Evolutionary conservation across 768 basidiomycete species (phyloP).

Genomic region (Floccularia luteovirens): DNA sequence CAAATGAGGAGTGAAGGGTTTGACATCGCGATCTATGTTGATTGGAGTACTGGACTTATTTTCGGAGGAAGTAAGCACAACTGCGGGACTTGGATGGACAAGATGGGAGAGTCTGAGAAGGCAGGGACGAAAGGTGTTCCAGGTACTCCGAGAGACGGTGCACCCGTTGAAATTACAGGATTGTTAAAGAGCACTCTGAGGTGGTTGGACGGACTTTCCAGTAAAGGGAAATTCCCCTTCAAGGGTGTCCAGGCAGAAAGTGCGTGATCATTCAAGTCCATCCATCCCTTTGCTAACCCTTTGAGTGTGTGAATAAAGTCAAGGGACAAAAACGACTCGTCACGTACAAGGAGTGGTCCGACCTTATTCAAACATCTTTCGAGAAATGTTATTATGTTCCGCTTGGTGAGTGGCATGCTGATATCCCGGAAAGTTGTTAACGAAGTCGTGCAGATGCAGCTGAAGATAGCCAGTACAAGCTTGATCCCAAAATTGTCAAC

Average conservation of each 20-base stretch:
- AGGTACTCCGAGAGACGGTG: conserved; percentile 94
- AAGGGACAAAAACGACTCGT: conserved; percentile 60
- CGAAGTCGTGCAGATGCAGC: conserved; percentile 42
- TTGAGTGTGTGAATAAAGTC: conserved; percentile 34
- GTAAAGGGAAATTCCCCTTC: conserved; percentile 73
- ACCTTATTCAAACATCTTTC: conserved; percentile 79
- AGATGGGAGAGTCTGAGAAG: conserved; percentile 90
- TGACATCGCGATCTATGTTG: conserved; percentile 88
- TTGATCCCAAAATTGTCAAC: conserved; percentile 68
- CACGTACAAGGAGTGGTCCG: conserved; percentile 87
- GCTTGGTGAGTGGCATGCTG: conserved; percentile 36
- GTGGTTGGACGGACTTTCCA: conserved; percentile 73
- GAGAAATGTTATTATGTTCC: conserved; percentile 92
- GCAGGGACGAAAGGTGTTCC: conserved; percentile 94
- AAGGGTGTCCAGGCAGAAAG: conserved; percentile 78
- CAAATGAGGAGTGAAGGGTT: conserved; percentile 95
- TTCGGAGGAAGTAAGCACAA: conserved; percentile 81
- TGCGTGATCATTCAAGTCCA: conserved; percentile 29
- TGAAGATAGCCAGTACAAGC: conserved; percentile 63
- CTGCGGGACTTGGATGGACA: conserved; percentile 98
- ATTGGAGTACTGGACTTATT: conserved; percentile 91
- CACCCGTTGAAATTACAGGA: conserved; percentile 93
- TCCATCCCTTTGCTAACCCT: background rate
- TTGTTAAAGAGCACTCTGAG: conserved; percentile 87
- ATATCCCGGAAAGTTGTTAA: conserved; percentile 5